Percentiles rank a stretch among this genome's conserved stretches.
phyloP scores from a whole-genome alignment of 1,139 yeast species.

The Zygosaccharomyces sapae region DNA sequence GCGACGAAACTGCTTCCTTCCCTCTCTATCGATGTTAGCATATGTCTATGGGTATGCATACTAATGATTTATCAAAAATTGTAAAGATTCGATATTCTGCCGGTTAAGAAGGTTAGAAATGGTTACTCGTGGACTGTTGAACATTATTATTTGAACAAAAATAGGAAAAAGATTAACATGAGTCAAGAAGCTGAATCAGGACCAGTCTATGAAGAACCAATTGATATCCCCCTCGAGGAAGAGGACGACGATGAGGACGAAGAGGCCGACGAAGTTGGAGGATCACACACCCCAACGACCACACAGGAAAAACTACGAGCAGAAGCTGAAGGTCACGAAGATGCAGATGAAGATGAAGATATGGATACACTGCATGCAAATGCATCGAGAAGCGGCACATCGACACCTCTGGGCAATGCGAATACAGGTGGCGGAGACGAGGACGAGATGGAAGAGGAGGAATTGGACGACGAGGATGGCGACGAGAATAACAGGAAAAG shows the following conservation, averaged over 20 bases:
- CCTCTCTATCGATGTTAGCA: too few species aligned
- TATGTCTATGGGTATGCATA: too few species aligned
- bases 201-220: constrained; percentile 22
- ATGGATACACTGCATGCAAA: constrained; percentile 8
- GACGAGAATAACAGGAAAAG: constrained; percentile 12
- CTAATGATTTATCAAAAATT: too few species aligned
- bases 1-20: too few species aligned
- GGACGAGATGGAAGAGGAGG: constrained; percentile 18
- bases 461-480: constrained; percentile 14
- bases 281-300: constrained; percentile 6
- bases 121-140: too few species aligned
- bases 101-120: too few species aligned
- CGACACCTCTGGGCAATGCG: constrained; percentile 14
- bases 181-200: constrained; percentile 15
- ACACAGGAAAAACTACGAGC: constrained; percentile 9
- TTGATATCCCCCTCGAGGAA: constrained; percentile 18
- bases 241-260: constrained; percentile 20
- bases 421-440: constrained; percentile 9
- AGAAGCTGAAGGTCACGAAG: neutral
- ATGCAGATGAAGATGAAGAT: constrained; percentile 10
- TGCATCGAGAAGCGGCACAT: constrained; percentile 15
- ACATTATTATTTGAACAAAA: too few species aligned
- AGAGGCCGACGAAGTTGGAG: constrained; percentile 11
- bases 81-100: too few species aligned
- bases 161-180: constrained; percentile 3